Evolutionary conservation across 768 basidiomycete species (phyloP).

Genomic region (Clitopilus passeckerianus): DNA sequence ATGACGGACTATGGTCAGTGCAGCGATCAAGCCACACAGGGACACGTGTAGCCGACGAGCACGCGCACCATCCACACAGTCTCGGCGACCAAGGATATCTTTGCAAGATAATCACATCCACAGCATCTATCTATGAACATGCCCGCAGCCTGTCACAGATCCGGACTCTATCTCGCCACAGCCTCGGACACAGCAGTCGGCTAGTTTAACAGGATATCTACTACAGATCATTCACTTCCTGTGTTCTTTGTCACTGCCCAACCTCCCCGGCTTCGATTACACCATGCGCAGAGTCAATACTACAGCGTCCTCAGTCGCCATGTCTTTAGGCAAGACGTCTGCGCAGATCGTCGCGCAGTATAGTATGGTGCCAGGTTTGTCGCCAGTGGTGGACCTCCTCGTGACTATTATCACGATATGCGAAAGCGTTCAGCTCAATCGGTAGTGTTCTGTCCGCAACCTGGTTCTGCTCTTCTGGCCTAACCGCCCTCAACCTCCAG

Average conservation of each 20-base stretch:
- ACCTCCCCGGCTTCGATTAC: conserved; percentile 2
- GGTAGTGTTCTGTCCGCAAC: conserved; percentile 21
- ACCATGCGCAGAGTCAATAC: not conserved
- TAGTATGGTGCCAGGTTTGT: conserved; percentile 43
- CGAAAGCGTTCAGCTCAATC: conserved; percentile 43
- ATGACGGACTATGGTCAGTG: not conserved
- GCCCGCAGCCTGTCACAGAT: not conserved
- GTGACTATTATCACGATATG: conserved; percentile 40
- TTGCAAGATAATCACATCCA: not conserved
- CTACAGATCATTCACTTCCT: too few relatives aligned
- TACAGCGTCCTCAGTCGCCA: conserved; percentile 6
- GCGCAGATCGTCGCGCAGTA: conserved; percentile 44
- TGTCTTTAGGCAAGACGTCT: conserved; percentile 28
- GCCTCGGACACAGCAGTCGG: too few relatives aligned
- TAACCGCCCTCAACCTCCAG: conserved; percentile 18
- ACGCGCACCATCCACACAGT: not conserved
- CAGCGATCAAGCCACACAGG: not conserved
- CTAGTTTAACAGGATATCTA: too few relatives aligned
- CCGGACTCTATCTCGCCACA: too few relatives aligned
- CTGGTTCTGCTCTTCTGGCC: not conserved
- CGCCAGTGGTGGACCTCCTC: conserved; percentile 33
- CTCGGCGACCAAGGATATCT: too few relatives aligned
- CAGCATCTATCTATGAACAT: not conserved
- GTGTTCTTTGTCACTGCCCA: not conserved
- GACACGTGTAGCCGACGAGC: not conserved